Evolutionary conservation across 192 early-diverging fungal genomes (phyloP).

Genomic region (Backusella mclennaniae): DNA sequence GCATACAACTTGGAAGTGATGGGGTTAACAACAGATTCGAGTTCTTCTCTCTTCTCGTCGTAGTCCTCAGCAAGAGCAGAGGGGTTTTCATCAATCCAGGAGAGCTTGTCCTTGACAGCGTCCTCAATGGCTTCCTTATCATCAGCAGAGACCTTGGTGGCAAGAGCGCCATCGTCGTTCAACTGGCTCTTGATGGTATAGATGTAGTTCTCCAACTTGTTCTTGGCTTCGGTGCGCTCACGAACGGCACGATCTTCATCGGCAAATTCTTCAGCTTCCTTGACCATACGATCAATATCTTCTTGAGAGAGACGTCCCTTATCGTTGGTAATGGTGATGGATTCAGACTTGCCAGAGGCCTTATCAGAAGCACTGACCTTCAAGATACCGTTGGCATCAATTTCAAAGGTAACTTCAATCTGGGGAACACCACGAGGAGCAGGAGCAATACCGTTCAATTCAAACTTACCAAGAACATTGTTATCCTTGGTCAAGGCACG

Average conservation of each 20-base stretch:
- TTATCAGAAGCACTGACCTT: slow-evolving; percentile 93
- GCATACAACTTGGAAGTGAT: slow-evolving; percentile 91
- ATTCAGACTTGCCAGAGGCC: slow-evolving; percentile 95
- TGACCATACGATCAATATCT: slow-evolving; percentile 97
- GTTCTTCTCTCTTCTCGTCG: slow-evolving; percentile 93
- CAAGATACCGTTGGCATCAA: slow-evolving; percentile 93
- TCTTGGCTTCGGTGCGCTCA: slow-evolving; percentile 87
- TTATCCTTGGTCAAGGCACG: slow-evolving; percentile 97
- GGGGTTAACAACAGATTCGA: slow-evolving; percentile 93
- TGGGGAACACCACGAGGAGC: slow-evolving; percentile 95
- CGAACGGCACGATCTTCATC: slow-evolving; percentile 95
- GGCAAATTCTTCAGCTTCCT: slow-evolving; percentile 94
- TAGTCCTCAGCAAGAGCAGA: slow-evolving; percentile 95
- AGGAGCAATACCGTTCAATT: slow-evolving; percentile 92
- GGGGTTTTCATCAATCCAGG: slow-evolving; percentile 80
- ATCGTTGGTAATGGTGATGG: slow-evolving; percentile 97
- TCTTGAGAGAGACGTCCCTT: slow-evolving; percentile 93
- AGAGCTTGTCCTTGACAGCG: slow-evolving; percentile 64
- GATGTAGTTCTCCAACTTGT: slow-evolving; percentile 94
- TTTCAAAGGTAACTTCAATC: slow-evolving; percentile 96
- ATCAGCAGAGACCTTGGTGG: slow-evolving; percentile 61
- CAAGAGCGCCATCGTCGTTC: slow-evolving; percentile 57
- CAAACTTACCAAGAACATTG: slow-evolving; percentile 97
- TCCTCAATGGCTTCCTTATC: slow-evolving; percentile 89
- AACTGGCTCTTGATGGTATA: slow-evolving; percentile 95